Base-by-base conservation (phyloP, 1,139 yeast species). In the Suhomyces panamericanus region DNA sequence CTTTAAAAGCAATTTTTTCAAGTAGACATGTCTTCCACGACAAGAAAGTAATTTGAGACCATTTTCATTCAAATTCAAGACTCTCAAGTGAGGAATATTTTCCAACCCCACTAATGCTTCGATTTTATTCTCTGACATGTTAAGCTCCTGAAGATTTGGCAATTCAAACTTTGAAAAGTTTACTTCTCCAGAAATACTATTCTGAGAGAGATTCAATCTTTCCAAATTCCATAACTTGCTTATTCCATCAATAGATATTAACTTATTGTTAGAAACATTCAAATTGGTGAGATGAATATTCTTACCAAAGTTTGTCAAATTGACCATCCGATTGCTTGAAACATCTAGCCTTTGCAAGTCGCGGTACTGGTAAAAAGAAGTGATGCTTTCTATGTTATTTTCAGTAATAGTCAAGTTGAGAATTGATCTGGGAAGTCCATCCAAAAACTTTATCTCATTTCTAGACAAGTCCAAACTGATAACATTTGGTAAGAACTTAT, bases 61-160 rank as follows among this genome's bases (percentile, higher is more conserved):
- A 51, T 80, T 80, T 16, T 74, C 76, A 47, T 75, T 74, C 26
- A 69, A 60, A 42, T 77, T 73, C 36, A 80, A 60, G 6, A 70
- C 56, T 30, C 75, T 58, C 48, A 80, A 60, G 15, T 56, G 59
- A 1, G 66, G 60, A 35, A 75, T 55, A 17, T 53, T 50, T 30
- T 74, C 75, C 10, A 79, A 43, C 5, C 76, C 77, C 4, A 32
- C 34, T 6, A 80, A 48, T 1, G 52, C 39, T 6, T 57, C 50
- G 20, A 80, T 55, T 30, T 56, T 56, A 53, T 80, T 80, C 20
- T 72, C 73, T 10, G 77, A 69, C 37, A 80, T 43, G 40, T 72
- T 64, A 43, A 81, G 54, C 31, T 73, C 77, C 52, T 77, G 77
- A 30, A 81, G 60, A 44, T 70, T 66, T 35, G 65, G 61, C 26